Percentiles rank a stretch among this genome's conserved stretches.
phyloP scores from a whole-genome alignment of 2,329 filamentous ascomycete species.

The Aspergillus neotritici region DNA sequence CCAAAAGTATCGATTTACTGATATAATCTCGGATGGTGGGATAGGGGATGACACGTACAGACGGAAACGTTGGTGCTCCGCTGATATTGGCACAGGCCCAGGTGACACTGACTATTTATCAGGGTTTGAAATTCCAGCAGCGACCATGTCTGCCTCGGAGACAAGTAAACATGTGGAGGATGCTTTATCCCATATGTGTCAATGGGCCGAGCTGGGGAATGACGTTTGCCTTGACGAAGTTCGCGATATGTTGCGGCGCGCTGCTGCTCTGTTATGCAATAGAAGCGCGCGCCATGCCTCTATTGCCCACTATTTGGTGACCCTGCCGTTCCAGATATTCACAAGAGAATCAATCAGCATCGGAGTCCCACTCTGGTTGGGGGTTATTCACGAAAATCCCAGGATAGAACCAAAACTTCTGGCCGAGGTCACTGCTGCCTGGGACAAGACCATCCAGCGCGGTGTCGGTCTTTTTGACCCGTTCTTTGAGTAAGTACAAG shows the following conservation, averaged over 20 bases:
- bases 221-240: conserved; percentile 67
- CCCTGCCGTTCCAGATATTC: conserved; percentile 87
- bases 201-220: conserved; percentile 62
- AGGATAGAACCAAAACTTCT: conserved; percentile 79
- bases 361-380: conserved; percentile 91
- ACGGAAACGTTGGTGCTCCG: conserved; percentile 12
- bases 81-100: background rate
- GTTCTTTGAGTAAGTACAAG: conserved; percentile 52
- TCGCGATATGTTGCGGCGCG: conserved; percentile 73
- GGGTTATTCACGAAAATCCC: conserved; percentile 93
- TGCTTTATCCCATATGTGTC: conserved; percentile 67
- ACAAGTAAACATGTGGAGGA: conserved; percentile 45
- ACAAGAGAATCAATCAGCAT: conserved; percentile 94
- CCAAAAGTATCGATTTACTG: conserved; percentile 88
- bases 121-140: conserved; percentile 8
- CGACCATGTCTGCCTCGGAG: conserved; percentile 10
- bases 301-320: conserved; percentile 80
- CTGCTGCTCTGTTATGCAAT: conserved; percentile 79
- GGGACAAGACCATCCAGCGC: conserved; percentile 76
- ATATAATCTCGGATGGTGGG: conserved; percentile 48
- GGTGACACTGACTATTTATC: conserved; percentile 5
- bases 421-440: conserved; percentile 80
- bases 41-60: conserved; percentile 7
- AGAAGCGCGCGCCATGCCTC: conserved; percentile 68
- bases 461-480: conserved; percentile 76